Evolutionary conservation across 768 basidiomycete genomes (phyloP), one percentile per base, ranked within the genome.

Genomic region (Nidularia pulvinata): DNA sequence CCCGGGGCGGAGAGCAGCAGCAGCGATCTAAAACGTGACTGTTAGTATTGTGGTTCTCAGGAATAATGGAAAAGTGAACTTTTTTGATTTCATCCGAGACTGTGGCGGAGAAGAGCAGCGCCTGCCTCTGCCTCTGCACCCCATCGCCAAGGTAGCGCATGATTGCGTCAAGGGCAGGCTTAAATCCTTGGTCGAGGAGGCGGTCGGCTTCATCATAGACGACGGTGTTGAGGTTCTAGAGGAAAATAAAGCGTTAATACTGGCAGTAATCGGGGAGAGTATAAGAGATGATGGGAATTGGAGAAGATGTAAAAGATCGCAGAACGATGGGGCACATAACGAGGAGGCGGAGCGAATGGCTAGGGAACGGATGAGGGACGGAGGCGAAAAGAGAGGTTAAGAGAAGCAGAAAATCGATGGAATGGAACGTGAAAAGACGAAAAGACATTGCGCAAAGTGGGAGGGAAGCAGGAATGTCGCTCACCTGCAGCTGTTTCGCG

Each of bases 131-230:
- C n/a, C 93, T 85, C 50, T 82, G 65, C 0, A 86, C 82, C 1
- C 71, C 61, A 16, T 73, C 71, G 6, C 89, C 87, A n/a, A 95
- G 75, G 61, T 75, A 79, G 4, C 72, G 63, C 32, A 80, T 69
- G 60, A 96, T 93, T 1, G 79, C 83, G 22, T 90, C 83, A 32
- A 98, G 84, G 61, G 96, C 95, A 22, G 86, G 81, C 4, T 89
- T 82, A 81, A 96, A 97, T 59, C 95, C 95, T 88, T 95, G 89
- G 53, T 94, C 92, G 10, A 98, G 77, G 10, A 96, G 77, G 0
- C 89, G 91, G 63, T 98, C 95, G 7, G 93, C 92, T 66, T 97
- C 93, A 63, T 98, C 97, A 53, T 98, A 76, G 55, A 98, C 80
- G 50, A 98, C 25, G 25, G 25, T 25, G 4, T 25, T 25, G 25